Conservation (phyloP, 257 asterid genomes). For the Misopates orontium region DNA sequence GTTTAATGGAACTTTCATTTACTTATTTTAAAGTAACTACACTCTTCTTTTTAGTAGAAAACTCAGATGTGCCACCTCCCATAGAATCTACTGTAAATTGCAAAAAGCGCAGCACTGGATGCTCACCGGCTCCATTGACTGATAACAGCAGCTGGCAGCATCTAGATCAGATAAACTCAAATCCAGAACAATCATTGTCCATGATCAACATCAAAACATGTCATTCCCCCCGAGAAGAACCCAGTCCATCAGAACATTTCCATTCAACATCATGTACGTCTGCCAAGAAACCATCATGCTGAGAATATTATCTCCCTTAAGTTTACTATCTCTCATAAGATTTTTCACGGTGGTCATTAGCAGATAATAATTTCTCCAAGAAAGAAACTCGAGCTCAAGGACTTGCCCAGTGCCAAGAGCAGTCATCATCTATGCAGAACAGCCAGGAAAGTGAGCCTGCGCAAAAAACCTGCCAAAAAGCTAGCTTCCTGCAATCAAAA, state of each 20-base stretch:
- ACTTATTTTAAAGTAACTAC: not conserved
- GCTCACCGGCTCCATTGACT: slow-evolving; percentile 3
- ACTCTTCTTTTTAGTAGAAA: slow-evolving; percentile 1
- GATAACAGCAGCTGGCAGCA: slow-evolving; percentile 19
- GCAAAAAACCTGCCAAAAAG: slow-evolving; percentile 7
- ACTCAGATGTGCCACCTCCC: slow-evolving; percentile 16
- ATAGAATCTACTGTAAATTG: slow-evolving; percentile 18
- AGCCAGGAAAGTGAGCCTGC: not conserved
- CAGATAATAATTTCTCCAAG: slow-evolving; percentile 23
- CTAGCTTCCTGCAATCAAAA: not conserved
- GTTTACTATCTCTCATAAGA: not conserved
- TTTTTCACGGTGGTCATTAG: slow-evolving; percentile 9
- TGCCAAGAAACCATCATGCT: not conserved
- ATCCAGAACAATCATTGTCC: slow-evolving; percentile 23
- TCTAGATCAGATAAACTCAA: slow-evolving; percentile 14
- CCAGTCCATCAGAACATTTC: slow-evolving; percentile 15
- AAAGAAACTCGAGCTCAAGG: slow-evolving; percentile 10
- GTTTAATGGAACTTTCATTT: not conserved
- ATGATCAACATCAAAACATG: slow-evolving; percentile 12
- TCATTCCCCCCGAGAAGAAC: slow-evolving; percentile 16
- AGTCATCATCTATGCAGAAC: not conserved
- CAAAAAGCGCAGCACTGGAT: slow-evolving; percentile 15
- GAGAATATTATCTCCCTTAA: slow-evolving; percentile 3
- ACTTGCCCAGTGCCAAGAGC: slow-evolving; percentile 11
- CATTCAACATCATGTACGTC: slow-evolving; percentile 24